Percentiles rank a stretch among this genome's conserved stretches.
These are phyloP conservation scores for Phytopythium aichiense DNA, from an alignment of 352 stramenopile genomes.

Conservation along the genomic window DNA sequence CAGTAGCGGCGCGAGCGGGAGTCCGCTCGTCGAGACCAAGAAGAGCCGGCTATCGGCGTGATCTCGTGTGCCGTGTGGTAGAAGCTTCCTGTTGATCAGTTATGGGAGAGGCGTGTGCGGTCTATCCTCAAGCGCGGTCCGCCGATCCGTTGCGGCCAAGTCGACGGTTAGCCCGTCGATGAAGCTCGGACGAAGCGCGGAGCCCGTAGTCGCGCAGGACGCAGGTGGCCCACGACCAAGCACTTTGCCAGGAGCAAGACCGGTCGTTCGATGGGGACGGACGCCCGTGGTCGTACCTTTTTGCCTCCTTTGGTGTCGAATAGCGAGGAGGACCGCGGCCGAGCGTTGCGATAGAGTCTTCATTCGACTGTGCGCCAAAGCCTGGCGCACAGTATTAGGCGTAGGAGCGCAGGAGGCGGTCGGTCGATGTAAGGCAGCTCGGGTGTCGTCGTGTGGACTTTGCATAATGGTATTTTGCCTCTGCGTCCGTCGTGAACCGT, in stretches of 20 bases:
- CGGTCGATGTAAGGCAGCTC: background rate
- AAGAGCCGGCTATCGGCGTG: constrained; percentile 56
- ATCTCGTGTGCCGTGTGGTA: constrained; percentile 10
- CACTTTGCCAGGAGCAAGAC: background rate
- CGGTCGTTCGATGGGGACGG: background rate
- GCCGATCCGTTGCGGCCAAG: background rate
- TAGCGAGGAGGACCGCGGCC: constrained; percentile 1
- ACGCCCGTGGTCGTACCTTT: background rate
- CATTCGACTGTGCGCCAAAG: background rate
- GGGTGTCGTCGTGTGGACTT: background rate
- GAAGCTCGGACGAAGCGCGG: background rate
- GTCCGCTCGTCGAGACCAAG: constrained; percentile 34
- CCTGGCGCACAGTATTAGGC: background rate
- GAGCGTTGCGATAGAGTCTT: constrained; percentile 2
- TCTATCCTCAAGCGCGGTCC: background rate
- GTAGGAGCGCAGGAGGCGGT: background rate
- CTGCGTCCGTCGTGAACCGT: background rate
- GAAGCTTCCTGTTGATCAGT: background rate
- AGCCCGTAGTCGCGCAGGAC: background rate
- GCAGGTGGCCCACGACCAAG: background rate
- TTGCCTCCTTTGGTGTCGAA: background rate
- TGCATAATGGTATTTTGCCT: background rate
- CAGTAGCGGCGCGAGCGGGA: constrained; percentile 14
- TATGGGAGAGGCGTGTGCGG: background rate
- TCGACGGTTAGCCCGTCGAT: background rate